phyloP scores from a whole-genome alignment of 306 rosid species.

The Mucuna pruriens region DNA sequence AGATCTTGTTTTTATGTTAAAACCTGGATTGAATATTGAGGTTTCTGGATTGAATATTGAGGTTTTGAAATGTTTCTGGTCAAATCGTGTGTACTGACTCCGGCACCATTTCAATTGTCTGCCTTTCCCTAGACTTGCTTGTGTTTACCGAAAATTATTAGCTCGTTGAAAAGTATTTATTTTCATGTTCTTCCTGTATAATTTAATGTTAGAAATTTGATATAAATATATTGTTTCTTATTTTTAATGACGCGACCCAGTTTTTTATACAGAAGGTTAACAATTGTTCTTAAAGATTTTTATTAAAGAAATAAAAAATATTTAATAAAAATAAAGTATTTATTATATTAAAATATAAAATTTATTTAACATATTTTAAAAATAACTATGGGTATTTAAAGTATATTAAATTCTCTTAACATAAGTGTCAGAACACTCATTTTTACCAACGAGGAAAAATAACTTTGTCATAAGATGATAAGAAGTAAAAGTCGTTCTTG shows the following conservation, averaged over 20 bases:
- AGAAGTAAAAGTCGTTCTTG: background rate
- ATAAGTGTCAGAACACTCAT: background rate
- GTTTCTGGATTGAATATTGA: background rate
- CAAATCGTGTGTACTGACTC: constrained; percentile 24
- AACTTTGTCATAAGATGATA: too few relatives aligned
- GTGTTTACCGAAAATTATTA: background rate
- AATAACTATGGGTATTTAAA: background rate
- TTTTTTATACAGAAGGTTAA: background rate
- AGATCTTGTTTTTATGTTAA: background rate
- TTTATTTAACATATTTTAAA: too few relatives aligned
- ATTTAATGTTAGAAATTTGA: background rate
- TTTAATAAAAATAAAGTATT: too few relatives aligned
- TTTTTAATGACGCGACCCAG: background rate
- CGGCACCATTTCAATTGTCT: background rate
- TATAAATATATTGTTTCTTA: background rate
- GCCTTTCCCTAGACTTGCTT: background rate
- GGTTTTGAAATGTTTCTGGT: constrained; percentile 31
- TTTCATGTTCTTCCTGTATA: background rate
- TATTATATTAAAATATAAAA: too few relatives aligned
- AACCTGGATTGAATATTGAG: too few relatives aligned
- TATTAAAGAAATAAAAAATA: too few relatives aligned
- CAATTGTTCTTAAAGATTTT: too few relatives aligned
- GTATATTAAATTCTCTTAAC: too few relatives aligned
- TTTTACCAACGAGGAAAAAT: background rate
- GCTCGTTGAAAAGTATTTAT: constrained; percentile 2